phyloP scores from a whole-genome alignment of 192 early-diverging fungal species.

The Coemansia sp. region DNA sequence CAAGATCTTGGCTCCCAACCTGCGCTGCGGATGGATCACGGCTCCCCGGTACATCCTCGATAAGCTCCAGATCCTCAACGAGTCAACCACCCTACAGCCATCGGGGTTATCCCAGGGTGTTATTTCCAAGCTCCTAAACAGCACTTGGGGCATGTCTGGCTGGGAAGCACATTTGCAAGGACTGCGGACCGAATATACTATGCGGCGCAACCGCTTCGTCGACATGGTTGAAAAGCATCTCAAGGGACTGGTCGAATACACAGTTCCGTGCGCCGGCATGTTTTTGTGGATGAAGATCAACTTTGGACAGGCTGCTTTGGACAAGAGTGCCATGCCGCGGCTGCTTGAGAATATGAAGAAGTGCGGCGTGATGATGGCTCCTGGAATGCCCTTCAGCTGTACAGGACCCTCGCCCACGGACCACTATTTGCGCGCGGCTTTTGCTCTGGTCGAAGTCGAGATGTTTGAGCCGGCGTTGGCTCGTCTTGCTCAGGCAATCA shows the following conservation, averaged over 20 bases:
- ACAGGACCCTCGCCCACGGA: slow-evolving; percentile 3
- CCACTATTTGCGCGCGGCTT: slow-evolving; percentile 40
- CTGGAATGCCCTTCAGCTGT: slow-evolving; percentile 38
- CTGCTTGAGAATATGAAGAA: slow-evolving; percentile 43
- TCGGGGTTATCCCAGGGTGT: slow-evolving; percentile 82
- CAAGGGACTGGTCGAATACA: slow-evolving; percentile 55
- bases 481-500: slow-evolving; percentile 41
- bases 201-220: slow-evolving; percentile 68
- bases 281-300: slow-evolving; percentile 81
- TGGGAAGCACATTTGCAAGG: slow-evolving; percentile 67
- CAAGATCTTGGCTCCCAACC: slow-evolving; percentile 86
- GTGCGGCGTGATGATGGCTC: slow-evolving; percentile 51
- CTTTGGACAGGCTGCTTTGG: slow-evolving; percentile 21
- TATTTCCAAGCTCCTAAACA: slow-evolving; percentile 64
- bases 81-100: slow-evolving; percentile 80
- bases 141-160: slow-evolving; percentile 74
- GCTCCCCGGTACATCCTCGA: slow-evolving; percentile 65
- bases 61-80: slow-evolving; percentile 72
- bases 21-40: slow-evolving; percentile 80
- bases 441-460: slow-evolving; percentile 37
- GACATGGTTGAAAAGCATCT: slow-evolving; percentile 60
- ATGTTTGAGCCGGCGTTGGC: slow-evolving; percentile 48
- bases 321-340: slow-evolving; percentile 24
- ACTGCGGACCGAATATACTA: slow-evolving; percentile 70
- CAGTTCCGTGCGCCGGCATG: slow-evolving; percentile 71